Evolutionary conservation across 78 protist species (phyloP).

Genomic region (slime mould (Dictyostelium discoideum)): DNA sequence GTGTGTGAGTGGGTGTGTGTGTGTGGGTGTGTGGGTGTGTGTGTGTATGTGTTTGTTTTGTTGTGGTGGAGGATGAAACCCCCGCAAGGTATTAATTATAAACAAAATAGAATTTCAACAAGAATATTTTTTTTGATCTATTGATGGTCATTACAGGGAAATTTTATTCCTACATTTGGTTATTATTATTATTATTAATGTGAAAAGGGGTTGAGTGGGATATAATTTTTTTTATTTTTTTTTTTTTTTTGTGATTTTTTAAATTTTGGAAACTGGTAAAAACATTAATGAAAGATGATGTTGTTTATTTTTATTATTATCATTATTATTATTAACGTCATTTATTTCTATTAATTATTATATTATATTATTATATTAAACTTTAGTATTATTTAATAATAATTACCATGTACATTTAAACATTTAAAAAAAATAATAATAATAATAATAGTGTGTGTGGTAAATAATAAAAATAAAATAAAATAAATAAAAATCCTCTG

Average conservation of each 20-base stretch:
- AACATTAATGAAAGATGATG: background rate
- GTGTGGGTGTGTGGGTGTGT: too few relatives aligned
- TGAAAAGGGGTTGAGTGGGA: background rate
- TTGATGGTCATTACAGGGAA: background rate
- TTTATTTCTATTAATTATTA: background rate
- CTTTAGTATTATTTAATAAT: background rate
- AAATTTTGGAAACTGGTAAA: slow-evolving; percentile 1
- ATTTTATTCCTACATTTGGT: background rate
- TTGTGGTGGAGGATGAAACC: background rate
- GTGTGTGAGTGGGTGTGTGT: too few relatives aligned
- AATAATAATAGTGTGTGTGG: background rate
- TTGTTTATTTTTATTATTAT: background rate
- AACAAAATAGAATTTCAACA: background rate
- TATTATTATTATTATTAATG: too few relatives aligned
- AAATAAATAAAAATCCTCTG: background rate
- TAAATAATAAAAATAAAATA: background rate
- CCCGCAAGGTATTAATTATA: background rate
- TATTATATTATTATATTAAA: background rate
- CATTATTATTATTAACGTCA: background rate
- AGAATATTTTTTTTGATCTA: background rate
- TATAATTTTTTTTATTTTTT: too few relatives aligned
- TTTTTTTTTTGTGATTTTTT: background rate
- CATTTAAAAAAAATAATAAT: background rate
- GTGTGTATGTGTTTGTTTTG: background rate
- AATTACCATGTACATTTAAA: background rate